Evolutionary conservation across 2,329 filamentous ascomycete species (phyloP), one percentile per base, ranked within the genome.

Genomic region (Aspergillus eucalypticola): DNA sequence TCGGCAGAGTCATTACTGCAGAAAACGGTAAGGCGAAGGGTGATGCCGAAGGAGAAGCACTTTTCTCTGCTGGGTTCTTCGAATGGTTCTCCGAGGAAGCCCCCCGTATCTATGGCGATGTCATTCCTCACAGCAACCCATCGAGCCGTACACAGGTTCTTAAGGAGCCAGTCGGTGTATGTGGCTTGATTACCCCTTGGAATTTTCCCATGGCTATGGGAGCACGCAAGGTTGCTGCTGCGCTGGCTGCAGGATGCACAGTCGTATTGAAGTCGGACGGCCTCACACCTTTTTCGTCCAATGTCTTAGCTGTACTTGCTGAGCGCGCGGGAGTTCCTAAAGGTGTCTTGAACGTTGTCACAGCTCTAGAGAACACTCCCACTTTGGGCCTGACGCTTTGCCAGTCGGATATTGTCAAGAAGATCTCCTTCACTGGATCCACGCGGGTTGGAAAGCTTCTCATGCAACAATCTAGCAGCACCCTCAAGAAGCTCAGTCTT

Each of bases 381-480:
- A 86, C 88, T 66, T 83, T 97, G 3, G 93, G 92, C 54, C 19
- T 59, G 3, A 54, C 60, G 1, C 59, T 69, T 7, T 66, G 63
- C 21, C 60, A 63, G 48, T 58, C 57, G 1, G 80, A 88, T 71
- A 78, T 85, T 23, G 82, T 97, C 53, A 94, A 89, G 74, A 97
- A 97, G 77, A 84, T 97, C 46, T 96, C 91, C n/a, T 98, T 98
- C 74, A 97, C 94, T 0, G 94, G 93, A 49, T 84, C 81, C 15
- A 88, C 85, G 0, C 76, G 79, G 39, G 84, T 87, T 3, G 85
- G 85, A 13, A 86, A 84, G 68, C 76, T 96, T 79, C 84, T 97
- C 54, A 96, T 96, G 92, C 88, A 90, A 78, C 92, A 96, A 76
- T 89, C 89, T 6, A 86, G 91, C 0, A 82, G 84, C 53, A 96